Evolutionary conservation across 2,329 filamentous ascomycete genomes (phyloP), one percentile per base, ranked within the genome.

Genomic region (Phialophora chinensis): DNA sequence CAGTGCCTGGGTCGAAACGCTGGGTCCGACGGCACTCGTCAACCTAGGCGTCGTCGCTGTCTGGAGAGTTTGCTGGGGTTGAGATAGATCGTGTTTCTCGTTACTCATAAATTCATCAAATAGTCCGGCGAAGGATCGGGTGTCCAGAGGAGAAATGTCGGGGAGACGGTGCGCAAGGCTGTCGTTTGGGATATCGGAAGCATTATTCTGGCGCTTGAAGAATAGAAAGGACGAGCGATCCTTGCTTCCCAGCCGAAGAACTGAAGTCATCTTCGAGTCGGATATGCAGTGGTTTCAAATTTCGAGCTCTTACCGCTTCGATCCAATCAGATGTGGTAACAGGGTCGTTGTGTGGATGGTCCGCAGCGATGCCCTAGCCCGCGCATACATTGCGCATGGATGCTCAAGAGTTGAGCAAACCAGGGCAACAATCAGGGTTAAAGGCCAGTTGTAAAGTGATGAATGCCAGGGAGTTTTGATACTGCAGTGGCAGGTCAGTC

Each of bases 211-310:
- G 44, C 63, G 65, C 58, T 62, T 66, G 60, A 71, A 69, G 62
- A 71, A 69, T 25, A 67, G 54, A 35, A 69, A 67, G n/a, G 65
- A 66, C 38, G 69, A 67, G 27, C 69, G 69, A 33, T 71, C 69
- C 63, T 69, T 71, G 60, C 62, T 65, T 38, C 61, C 67, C 33
- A 69, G 58, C 27, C 69, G 69, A 17, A 71, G 60, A 14, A 69
- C 66, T 11, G 69, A 69, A 56, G 65, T 69, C 65, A 71, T 71
- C 58, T 47, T 65, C 17, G 25, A 59, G 53, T 31, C 57, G 52
- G 56, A 56, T 58, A 56, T 62, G 50, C 33, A 62, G 42, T 60
- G 23, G 25, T 58, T 53, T 53, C 42, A 58, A 49, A 53, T 54
- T 29, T 62, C 55, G 55, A 61, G 59, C 38, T 63, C 42, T 17